Evolutionary conservation across 495 filamentous ascomycete species (phyloP).

Genomic region (Daldinia loculata): DNA sequence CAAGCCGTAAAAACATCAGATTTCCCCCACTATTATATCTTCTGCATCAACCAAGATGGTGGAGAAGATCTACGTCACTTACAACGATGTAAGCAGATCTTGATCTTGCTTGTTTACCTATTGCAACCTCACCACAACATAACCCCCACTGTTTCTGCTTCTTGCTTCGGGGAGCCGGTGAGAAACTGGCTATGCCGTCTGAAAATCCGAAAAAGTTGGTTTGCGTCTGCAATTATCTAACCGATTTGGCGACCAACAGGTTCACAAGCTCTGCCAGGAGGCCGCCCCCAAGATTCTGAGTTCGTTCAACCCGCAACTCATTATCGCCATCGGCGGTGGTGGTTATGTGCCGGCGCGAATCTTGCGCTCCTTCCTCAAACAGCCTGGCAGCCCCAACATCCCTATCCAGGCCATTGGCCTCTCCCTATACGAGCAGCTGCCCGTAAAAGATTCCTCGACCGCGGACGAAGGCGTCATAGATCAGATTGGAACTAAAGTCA

Average conservation of each 20-base stretch:
- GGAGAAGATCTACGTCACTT: conserved; percentile 91
- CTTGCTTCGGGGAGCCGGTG: conserved; percentile 1
- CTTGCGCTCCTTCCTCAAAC: conserved; percentile 96
- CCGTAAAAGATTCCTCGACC: conserved; percentile 49
- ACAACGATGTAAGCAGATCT: conserved; percentile 79
- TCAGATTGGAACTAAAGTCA: conserved; percentile 88
- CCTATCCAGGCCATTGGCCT: conserved; percentile 99
- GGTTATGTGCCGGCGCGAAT: conserved; percentile 98
- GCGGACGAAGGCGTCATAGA: conserved; percentile 64
- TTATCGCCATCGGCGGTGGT: conserved; percentile 98
- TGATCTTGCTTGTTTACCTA: conserved; percentile 13
- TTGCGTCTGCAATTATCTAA: conserved; percentile 23
- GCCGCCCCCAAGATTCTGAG: conserved; percentile 82
- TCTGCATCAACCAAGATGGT: conserved; percentile 65
- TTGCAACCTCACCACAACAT: conserved; percentile 17
- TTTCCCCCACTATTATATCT: conserved; percentile 16
- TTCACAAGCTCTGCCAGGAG: conserved; percentile 95
- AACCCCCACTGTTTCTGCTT: conserved; percentile 12
- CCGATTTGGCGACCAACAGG: conserved; percentile 59
- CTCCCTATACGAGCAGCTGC: conserved; percentile 90
- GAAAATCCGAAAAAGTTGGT: neutral
- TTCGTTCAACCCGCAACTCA: conserved; percentile 88
- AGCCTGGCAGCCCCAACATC: conserved; percentile 87
- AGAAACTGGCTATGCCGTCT: conserved; percentile 8
- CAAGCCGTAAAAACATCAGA: neutral